phyloP scores from a whole-genome alignment of 768 basidiomycete species.

The Suillus decipiens region DNA sequence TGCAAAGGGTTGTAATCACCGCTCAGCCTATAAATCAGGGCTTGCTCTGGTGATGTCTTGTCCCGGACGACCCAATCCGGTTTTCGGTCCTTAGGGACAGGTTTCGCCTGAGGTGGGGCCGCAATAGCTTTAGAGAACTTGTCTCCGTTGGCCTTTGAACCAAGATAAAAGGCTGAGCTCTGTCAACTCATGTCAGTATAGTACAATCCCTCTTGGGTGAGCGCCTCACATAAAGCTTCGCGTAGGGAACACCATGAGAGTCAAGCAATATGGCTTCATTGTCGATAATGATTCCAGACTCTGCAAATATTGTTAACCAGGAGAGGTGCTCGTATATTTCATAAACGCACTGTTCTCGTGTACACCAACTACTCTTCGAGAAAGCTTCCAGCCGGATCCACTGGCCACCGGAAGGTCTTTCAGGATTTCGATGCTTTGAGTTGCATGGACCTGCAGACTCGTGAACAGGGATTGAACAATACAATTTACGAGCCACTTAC shows the following conservation, averaged over 20 bases:
- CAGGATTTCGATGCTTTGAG: conserved; percentile 78
- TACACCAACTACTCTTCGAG: conserved; percentile 63
- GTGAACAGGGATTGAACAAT: not conserved
- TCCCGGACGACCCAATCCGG: conserved; percentile 65
- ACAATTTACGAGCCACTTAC: conserved; percentile 41
- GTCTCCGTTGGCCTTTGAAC: conserved; percentile 61
- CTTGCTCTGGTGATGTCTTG: conserved; percentile 65
- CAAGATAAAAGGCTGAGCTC: conserved; percentile 71
- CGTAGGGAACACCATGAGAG: conserved; percentile 57
- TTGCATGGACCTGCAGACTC: conserved; percentile 65
- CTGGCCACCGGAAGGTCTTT: conserved; percentile 76
- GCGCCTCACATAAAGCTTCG: conserved; percentile 57
- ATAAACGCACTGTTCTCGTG: conserved; percentile 75
- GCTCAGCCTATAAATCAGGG: conserved; percentile 69
- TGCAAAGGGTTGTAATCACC: conserved; percentile 83
- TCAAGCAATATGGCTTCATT: conserved; percentile 64
- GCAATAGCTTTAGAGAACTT: conserved; percentile 66
- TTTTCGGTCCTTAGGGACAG: conserved; percentile 58
- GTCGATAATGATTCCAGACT: conserved; percentile 74
- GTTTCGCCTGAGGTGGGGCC: conserved; percentile 59
- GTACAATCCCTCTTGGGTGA: not conserved
- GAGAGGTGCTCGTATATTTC: not conserved
- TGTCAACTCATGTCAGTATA: conserved; percentile 22
- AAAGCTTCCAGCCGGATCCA: conserved; percentile 79
- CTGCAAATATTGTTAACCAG: conserved; percentile 36